These are phyloP conservation scores for Chenopodium formosanum DNA, from an alignment of 148 eudicot genomes.

Conservation along the genomic window DNA sequence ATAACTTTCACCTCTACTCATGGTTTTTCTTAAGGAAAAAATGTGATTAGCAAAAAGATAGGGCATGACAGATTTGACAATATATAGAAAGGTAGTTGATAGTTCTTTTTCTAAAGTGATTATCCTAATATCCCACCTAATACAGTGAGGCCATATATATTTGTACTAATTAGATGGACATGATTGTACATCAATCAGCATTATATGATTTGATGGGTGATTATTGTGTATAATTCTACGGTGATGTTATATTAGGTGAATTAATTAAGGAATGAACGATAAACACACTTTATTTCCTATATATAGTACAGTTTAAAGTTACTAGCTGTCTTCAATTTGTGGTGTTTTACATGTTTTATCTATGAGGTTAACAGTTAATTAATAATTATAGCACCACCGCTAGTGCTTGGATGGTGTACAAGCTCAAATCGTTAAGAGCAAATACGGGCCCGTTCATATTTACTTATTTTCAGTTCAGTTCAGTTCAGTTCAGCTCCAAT, in stretches of 20 bases:
- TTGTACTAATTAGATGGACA: conserved; percentile 9
- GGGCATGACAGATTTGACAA: conserved; percentile 2
- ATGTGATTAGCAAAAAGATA: not conserved
- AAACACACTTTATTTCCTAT: not conserved
- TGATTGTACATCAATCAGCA: conserved; percentile 1
- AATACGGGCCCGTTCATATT: too few relatives aligned
- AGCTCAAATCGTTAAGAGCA: too few relatives aligned
- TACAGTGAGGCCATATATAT: conserved; percentile 6
- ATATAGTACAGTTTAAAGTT: too few relatives aligned
- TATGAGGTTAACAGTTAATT: too few relatives aligned
- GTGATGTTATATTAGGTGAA: not conserved
- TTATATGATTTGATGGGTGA: conserved; percentile 5
- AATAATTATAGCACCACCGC: too few relatives aligned
- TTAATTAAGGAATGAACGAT: not conserved
- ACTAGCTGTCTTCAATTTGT: too few relatives aligned
- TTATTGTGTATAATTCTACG: not conserved
- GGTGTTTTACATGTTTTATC: too few relatives aligned
- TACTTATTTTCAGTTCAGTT: too few relatives aligned
- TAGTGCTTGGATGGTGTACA: too few relatives aligned
- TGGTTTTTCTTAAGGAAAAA: conserved; percentile 12
- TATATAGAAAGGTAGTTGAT: conserved; percentile 15
- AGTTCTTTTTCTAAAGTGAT: conserved; percentile 6
- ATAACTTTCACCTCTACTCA: conserved; percentile 70
- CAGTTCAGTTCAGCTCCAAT: too few relatives aligned
- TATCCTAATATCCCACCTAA: conserved; percentile 8